Base-by-base conservation (phyloP, 331 rosid species). In the Arachis monticola region DNA sequence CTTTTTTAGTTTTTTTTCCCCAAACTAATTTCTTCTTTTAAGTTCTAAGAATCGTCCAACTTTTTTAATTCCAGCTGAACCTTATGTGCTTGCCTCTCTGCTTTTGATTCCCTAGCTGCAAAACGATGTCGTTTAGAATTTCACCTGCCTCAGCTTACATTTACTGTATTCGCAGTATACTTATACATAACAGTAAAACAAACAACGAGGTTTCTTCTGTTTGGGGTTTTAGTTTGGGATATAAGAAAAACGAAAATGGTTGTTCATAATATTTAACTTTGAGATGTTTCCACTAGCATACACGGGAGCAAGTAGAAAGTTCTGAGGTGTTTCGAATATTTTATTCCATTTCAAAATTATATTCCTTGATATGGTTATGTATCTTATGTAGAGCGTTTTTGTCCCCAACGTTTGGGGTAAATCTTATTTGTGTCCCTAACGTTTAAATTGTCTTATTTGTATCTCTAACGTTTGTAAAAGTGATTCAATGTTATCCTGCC, bases 141-240 rank as follows among this genome's bases (percentile, higher is more conserved):
- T 22, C 65, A 27, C 62, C 55, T 71, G 69, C 51, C 64, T 73
- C 52, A 63, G 58, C 77, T 67, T 5, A 7, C 71, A 50, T 80
- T 73, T 51, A 35, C 9, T 70, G 60, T 53, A 30, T 13, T 52
- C 5, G 11, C 22, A 17, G 13, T 4, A 52, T 1, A 52, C n/a
- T 52, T 52, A 3, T 52, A 17, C 57, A 0, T 52, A 12, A 27
- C 41, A 42, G 70, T 14, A 46, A 47, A 69, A 52, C 17, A 38
- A 38, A 38, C 41, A 2, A 38, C 41, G 64, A 3, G 76, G 72
- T 46, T 60, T 70, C 7, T 13, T 65, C 50, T 47, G 12, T 53
- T 9, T 32, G 62, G 8, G 48, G 48, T 45, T 45, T 6, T 45
- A 6, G 9, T 8, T 45, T 45, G 2, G 41, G 41, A 38, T 38